Percentiles rank a stretch among this genome's conserved stretches.
These are phyloP conservation scores for Ligustrum vulgare DNA, from an alignment of 257 asterid species.

Conservation along the genomic window DNA sequence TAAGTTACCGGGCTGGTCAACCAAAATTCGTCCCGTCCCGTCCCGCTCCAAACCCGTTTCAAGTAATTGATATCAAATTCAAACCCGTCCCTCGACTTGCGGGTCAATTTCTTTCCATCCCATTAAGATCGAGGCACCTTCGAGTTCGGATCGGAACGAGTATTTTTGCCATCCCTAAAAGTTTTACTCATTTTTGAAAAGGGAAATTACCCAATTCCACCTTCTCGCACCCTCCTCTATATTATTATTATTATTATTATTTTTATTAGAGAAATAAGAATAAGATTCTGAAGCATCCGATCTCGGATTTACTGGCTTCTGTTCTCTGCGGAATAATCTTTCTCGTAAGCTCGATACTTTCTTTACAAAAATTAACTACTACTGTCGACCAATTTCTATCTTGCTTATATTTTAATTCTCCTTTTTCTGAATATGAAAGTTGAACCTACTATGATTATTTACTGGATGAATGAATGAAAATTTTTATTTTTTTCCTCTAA, in stretches of 20 bases:
- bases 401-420: neutral
- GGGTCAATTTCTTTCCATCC: too few species aligned
- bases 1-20: too few species aligned
- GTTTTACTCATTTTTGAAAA: too few species aligned
- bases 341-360: conserved; percentile 27
- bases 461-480: conserved; percentile 11
- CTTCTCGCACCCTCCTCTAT: neutral
- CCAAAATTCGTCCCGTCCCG: too few species aligned
- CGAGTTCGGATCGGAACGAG: too few species aligned
- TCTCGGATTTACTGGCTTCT: conserved; percentile 25
- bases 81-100: too few species aligned
- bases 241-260: too few species aligned
- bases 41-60: too few species aligned
- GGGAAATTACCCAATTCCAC: neutral
- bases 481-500: conserved; percentile 15
- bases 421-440: conserved; percentile 7
- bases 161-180: too few species aligned
- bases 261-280: too few species aligned
- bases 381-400: neutral
- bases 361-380: conserved; percentile 1
- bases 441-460: conserved; percentile 15
- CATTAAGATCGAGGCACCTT: too few species aligned
- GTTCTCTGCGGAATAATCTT: conserved; percentile 34
- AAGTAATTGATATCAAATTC: too few species aligned
- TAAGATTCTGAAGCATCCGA: neutral